Base-by-base conservation (phyloP, 257 asterid genomes). In the Linaria vulgaris region DNA sequence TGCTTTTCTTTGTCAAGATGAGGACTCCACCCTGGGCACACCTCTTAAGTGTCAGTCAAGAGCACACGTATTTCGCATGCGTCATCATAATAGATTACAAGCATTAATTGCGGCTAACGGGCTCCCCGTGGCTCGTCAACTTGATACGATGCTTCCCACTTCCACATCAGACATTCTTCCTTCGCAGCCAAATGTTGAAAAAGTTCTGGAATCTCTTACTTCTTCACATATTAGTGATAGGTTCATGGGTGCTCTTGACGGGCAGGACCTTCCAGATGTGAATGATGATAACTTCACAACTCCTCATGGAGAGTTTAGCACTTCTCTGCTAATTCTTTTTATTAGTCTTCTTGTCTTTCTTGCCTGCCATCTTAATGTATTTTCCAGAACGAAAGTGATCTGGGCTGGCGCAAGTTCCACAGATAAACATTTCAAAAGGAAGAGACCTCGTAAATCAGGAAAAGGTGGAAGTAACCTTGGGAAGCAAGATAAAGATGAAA, bases 1-100 rank as follows among this genome's bases (percentile, higher is more conserved):
- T 46, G 95, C 97, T 53, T 84, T 75, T 71, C 89, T 92, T 58
- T 89, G 99, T 74, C 86, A 79, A 69, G 90, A 77, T 17, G 91
- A 79, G 41, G 65, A 73, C 73, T 68, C n/a, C n/a, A n/a, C n/a
- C n/a, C n/a, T n/a, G n/a, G n/a, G n/a, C n/a, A n/a, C n/a, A n/a
- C 99, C 99, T 66, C 72, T 92, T 48, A 80, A 86, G 51, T 92
- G 99, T 66, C 95, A 87, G 73, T 89, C 99, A 72, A 80, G 86
- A 76, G 95, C 88, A 20, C 88, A 53, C 61, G 80, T 92, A 19
- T 76, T 68, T 74, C 95, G 95, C 63, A 82, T 81, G 38, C 95
- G 89, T 37, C 75, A 69, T 61, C 82, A 72, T 45, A 81, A 72
- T 59, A 66, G 73, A 66, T 69, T 76, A 57, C 86, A 81, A 56